Conservation (phyloP, 1,284 basidiomycete genomes). For the Fistulinella cinereoalba region DNA sequence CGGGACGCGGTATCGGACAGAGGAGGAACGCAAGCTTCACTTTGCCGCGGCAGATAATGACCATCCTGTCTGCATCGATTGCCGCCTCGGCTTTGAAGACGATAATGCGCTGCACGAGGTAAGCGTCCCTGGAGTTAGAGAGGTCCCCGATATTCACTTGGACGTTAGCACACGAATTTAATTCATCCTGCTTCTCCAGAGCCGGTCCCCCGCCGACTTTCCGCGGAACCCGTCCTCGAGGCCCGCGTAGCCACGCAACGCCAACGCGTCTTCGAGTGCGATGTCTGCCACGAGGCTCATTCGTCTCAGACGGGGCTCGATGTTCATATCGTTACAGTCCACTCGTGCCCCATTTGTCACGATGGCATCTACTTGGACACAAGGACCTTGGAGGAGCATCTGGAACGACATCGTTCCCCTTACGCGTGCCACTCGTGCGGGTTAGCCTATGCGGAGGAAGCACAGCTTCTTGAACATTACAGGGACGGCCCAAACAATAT, state of each 20-base stretch:
- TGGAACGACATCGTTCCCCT: constrained; percentile 29
- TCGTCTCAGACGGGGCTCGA: constrained; percentile 27
- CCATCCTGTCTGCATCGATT: constrained; percentile 28
- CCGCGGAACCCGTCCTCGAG: constrained; percentile 8
- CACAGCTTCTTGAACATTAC: constrained; percentile 29
- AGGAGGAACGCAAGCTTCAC: constrained; percentile 26
- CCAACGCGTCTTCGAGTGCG: constrained; percentile 17
- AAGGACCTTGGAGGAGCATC: constrained; percentile 26
- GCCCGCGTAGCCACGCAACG: constrained; percentile 1
- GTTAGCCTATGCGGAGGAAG: constrained; percentile 26
- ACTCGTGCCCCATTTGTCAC: constrained; percentile 33
- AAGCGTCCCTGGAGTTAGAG: constrained; percentile 14
- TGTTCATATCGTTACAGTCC: constrained; percentile 31
- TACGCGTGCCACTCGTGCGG: constrained; percentile 26
- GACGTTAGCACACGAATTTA: constrained; percentile 17
- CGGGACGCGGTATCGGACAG: constrained; percentile 29
- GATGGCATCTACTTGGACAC: constrained; percentile 31
- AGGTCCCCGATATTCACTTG: constrained; percentile 12
- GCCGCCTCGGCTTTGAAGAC: constrained; percentile 29
- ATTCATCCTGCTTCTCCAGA: constrained; percentile 16
- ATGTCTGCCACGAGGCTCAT: constrained; percentile 26
- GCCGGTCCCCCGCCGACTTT: constrained; percentile 10
- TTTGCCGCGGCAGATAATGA: constrained; percentile 23
- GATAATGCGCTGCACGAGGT: constrained; percentile 21
- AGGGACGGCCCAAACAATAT: constrained; percentile 20